Conservation (phyloP, 129 eudicot species). For the Centella asiatica region DNA sequence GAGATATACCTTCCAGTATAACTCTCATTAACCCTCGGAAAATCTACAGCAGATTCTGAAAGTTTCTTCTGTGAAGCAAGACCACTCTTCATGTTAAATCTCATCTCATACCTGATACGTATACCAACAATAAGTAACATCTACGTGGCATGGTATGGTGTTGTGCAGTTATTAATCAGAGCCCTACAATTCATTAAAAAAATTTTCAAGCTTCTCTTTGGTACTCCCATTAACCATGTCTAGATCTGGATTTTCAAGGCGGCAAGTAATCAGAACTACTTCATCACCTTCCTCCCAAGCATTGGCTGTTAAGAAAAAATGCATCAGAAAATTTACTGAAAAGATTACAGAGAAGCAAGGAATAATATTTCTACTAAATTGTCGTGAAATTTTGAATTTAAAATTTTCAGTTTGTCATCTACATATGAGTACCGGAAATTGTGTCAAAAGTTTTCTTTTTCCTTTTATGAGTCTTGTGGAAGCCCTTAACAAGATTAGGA, state of each 20-base stretch:
- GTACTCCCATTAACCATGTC: slow-evolving; percentile 52
- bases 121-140: too few relatives aligned
- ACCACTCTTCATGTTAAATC: slow-evolving; percentile 87
- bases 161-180: slow-evolving; percentile 2
- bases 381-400: too few relatives aligned
- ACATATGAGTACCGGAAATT: too few relatives aligned
- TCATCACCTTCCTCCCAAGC: slow-evolving; percentile 99
- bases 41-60: slow-evolving; percentile 80
- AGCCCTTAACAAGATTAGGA: too few relatives aligned
- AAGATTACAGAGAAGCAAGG: too few relatives aligned
- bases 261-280: slow-evolving; percentile 76
- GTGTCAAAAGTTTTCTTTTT: too few relatives aligned
- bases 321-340: too few relatives aligned
- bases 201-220: slow-evolving; percentile 55
- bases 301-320: slow-evolving; percentile 43
- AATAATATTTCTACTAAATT: too few relatives aligned
- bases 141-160: not conserved
- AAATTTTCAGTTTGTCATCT: too few relatives aligned
- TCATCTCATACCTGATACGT: slow-evolving; percentile 75
- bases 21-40: slow-evolving; percentile 77
- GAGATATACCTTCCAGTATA: slow-evolving; percentile 64
- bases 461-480: too few relatives aligned
- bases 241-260: slow-evolving; percentile 62
- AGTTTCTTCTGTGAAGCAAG: slow-evolving; percentile 73
- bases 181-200: slow-evolving; percentile 68